Percentiles rank a stretch among this genome's conserved stretches.
Conservation (phyloP, 1,284 basidiomycete species). For the Sanghuangporus weigelae region DNA sequence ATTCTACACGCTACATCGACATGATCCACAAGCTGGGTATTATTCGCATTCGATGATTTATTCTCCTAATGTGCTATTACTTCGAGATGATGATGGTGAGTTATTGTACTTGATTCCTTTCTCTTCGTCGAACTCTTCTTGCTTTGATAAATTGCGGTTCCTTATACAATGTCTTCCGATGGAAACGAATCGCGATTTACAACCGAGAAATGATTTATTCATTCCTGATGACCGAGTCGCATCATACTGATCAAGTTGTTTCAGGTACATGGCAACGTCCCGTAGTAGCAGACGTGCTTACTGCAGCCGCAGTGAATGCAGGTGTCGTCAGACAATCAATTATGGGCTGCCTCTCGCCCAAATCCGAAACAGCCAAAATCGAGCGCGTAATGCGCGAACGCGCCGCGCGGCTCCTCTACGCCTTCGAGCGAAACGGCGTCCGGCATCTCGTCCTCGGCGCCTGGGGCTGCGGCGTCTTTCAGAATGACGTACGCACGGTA, state of each 20-base stretch:
- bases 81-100: constrained; percentile 19
- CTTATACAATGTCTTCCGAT: neutral
- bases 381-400: constrained; percentile 56
- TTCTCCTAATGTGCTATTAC: constrained; percentile 20
- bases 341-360: constrained; percentile 28
- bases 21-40: constrained; percentile 20
- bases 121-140: neutral
- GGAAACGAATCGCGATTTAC: neutral
- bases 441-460: constrained; percentile 60
- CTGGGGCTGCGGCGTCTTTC: constrained; percentile 71
- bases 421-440: constrained; percentile 57
- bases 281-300: constrained; percentile 53
- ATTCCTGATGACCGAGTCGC: neutral
- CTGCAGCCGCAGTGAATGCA: constrained; percentile 66
- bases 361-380: constrained; percentile 38
- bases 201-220: neutral
- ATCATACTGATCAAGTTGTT: neutral
- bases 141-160: neutral
- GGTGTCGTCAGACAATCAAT: constrained; percentile 44
- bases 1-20: constrained; percentile 22
- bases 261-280: constrained; percentile 42
- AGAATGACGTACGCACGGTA: constrained; percentile 50
- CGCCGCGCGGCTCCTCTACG: constrained; percentile 56
- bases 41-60: constrained; percentile 24
- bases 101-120: neutral